Evolutionary conservation across 2,329 filamentous ascomycete genomes (phyloP), one percentile per base, ranked within the genome.

Genomic region (Lachnellula suecica): DNA sequence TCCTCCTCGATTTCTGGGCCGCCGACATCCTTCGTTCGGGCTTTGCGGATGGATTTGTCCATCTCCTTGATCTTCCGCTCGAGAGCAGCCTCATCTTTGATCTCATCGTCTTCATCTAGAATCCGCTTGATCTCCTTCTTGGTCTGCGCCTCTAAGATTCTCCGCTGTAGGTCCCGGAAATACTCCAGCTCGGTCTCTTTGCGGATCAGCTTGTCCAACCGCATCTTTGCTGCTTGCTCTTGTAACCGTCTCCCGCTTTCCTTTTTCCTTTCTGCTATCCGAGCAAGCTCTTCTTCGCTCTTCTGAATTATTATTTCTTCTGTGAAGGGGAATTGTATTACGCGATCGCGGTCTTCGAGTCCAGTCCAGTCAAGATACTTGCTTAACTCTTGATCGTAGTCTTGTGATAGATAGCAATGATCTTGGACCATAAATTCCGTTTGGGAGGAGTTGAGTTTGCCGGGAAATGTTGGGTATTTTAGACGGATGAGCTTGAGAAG

Each of bases 111-210:
- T 13, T 87, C 85, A 65, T 97, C 94, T 1, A 99, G 79, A 17
- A 97, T 77, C 0, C 90, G 85, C 65, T 89, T 88, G 2, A 84
- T 86, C 67, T 97, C 94, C 70, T 97, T 97, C 73, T 97, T 99
- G 41, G 86, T 92, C n/a, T 15, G n/a, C 61, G 89, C 83, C 22
- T 87, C 84, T 2, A 78, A 80, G 9, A 97, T 76, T 58, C 83
- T 84, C 29, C 76, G 70, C 65, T 95, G 91, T 4, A 99, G 74
- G 53, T 91, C 83, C 67, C 91, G 91, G 76, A 92, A 97, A 71
- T 96, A 97, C 62, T 96, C 92, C 1, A 97, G 75, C 68, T 97
- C 92, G 67, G 96, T 85, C 72, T 99, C 94, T 71, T 99, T 99
- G 66, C 89, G 89, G 68, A 97, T 90, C 43, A 99, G 77, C 64